Evolutionary conservation across 148 eudicot genomes (phyloP).

Genomic region (Beta vulgaris): DNA sequence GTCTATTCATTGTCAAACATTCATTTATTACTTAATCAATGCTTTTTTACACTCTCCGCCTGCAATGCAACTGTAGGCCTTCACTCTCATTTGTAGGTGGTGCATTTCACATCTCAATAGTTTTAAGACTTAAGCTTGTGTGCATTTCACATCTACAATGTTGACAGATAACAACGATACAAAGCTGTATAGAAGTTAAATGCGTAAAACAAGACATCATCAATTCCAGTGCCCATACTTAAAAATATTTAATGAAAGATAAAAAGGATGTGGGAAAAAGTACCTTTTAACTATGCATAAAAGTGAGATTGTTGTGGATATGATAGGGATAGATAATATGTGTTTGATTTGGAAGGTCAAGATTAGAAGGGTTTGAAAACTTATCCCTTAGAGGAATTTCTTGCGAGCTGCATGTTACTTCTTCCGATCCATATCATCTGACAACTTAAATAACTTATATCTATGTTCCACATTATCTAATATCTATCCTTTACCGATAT

Average conservation of each 20-base stretch:
- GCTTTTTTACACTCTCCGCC: neutral
- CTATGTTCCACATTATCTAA: too few species aligned
- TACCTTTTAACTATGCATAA: conserved; percentile 4
- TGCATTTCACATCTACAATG: neutral
- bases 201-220: neutral
- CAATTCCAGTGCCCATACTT: neutral
- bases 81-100: too few species aligned
- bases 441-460: too few species aligned
- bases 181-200: neutral
- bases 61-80: neutral
- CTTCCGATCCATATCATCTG: too few species aligned
- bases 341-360: neutral
- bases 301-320: conserved; percentile 4
- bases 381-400: too few species aligned
- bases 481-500: too few species aligned
- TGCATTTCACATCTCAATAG: neutral
- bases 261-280: neutral
- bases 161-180: neutral
- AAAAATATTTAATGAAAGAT: neutral
- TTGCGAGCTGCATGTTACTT: too few species aligned
- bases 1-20: neutral
- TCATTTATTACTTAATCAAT: too few species aligned
- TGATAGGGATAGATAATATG: neutral
- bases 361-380: neutral
- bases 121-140: neutral